Percentiles rank a stretch among this genome's conserved stretches.
Evolutionary conservation across 371 early-diverging fungal genomes (phyloP).

Genomic region (Capillidium rhysosporum): DNA sequence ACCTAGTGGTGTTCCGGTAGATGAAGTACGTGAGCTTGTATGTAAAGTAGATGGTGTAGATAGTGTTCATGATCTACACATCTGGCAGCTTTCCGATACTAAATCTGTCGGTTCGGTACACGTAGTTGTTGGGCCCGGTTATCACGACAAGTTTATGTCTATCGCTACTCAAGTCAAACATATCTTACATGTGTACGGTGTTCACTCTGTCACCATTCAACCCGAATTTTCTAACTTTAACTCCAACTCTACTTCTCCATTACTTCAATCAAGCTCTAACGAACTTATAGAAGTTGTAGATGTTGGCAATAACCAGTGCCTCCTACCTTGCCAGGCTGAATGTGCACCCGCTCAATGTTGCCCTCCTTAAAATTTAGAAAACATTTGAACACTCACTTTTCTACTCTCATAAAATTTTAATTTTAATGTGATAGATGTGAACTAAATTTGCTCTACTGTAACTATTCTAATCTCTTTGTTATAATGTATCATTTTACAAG

Average conservation of each 20-base stretch:
- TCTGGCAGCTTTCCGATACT: slow-evolving; percentile 78
- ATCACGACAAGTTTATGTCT: slow-evolving; percentile 23
- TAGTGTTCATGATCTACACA: slow-evolving; percentile 80
- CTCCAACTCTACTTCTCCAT: not conserved
- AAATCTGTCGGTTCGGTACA: slow-evolving; percentile 72
- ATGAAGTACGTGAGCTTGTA: slow-evolving; percentile 35
- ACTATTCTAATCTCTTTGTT: too few relatives aligned
- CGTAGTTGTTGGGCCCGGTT: slow-evolving; percentile 33
- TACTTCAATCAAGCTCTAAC: not conserved
- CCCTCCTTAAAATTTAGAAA: not conserved
- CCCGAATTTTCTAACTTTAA: slow-evolving; percentile 44
- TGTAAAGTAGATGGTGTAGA: slow-evolving; percentile 27
- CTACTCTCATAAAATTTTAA: too few relatives aligned
- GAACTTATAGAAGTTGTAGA: not conserved
- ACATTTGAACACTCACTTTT: too few relatives aligned
- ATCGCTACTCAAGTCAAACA: slow-evolving; percentile 45
- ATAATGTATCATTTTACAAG: too few relatives aligned
- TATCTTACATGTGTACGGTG: slow-evolving; percentile 50
- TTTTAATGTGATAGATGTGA: too few relatives aligned
- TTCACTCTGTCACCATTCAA: slow-evolving; percentile 78
- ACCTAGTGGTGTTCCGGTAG: slow-evolving; percentile 42
- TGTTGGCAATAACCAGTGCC: not conserved
- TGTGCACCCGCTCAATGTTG: slow-evolving; percentile 5
- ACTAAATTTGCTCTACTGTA: too few relatives aligned
- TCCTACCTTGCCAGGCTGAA: slow-evolving; percentile 3